These are phyloP conservation scores for Durusdinium trenchii DNA, from an alignment of 73 alveolate genomes.

Conservation along the genomic window DNA sequence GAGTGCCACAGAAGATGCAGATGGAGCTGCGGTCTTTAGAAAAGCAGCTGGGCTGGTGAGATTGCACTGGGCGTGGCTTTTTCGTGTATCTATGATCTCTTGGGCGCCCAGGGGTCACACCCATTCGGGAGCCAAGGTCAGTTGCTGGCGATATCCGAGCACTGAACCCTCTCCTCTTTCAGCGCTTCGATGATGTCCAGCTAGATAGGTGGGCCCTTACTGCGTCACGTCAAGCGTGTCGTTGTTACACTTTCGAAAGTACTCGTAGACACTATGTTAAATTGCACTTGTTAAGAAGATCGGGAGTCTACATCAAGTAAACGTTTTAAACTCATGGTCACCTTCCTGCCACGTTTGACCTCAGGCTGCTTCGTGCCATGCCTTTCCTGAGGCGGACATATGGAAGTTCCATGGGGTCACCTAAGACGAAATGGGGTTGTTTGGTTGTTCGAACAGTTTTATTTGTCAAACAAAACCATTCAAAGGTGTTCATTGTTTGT, in stretches of 20 bases:
- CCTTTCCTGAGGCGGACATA: constrained; percentile 63
- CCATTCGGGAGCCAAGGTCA: constrained; percentile 3
- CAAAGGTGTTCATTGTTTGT: no score
- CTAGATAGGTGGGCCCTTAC: constrained; percentile 37
- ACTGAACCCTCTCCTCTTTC: constrained; percentile 78
- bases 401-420: not conserved
- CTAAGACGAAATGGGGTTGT: not conserved
- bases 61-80: not conserved
- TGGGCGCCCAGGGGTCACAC: not conserved
- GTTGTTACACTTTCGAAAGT: no score
- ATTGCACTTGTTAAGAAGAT: no score
- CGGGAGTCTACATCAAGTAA: no score
- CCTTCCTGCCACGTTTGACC: not conserved
- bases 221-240: no score
- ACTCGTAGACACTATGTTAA: no score
- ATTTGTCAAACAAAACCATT: no score
- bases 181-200: constrained; percentile 88
- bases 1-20: constrained; percentile 93
- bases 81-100: not conserved
- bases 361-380: constrained; percentile 84
- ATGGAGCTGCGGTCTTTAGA: constrained; percentile 65
- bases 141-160: constrained; percentile 83
- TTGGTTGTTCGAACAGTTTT: not conserved
- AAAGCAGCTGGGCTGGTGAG: constrained; percentile 31
- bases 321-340: not conserved